Evolutionary conservation across 495 filamentous ascomycete genomes (phyloP), one percentile per base, ranked within the genome.

Genomic region (Aspergillus avenaceus): DNA sequence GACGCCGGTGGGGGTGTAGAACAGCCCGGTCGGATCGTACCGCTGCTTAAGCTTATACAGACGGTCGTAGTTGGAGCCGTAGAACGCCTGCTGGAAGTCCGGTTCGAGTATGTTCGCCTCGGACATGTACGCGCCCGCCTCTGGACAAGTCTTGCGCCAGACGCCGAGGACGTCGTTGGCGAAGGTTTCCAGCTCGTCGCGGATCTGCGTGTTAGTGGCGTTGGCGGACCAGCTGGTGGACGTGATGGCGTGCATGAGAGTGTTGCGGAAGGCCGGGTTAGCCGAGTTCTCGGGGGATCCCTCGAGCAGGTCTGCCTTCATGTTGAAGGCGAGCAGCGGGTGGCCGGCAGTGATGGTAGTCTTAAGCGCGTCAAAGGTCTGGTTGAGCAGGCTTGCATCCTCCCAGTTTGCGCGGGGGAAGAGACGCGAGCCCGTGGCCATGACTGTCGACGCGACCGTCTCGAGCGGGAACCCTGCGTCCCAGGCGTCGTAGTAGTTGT

Each of bases 11-110:
- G 66, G 66, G 23, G 77, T 78, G 60, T 79, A 84, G 55, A 84
- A 79, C 25, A 83, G 18, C 1, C 66, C 67, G 22, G 57, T 65
- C 3, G 82, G 83, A 59, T 86, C 83, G 47, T 70, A 74, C 37
- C 66, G 61, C 51, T 73, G 60, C 74, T 84, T 84, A 26, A 84
- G 52, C 38, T 58, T 41, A 5, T 72, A 61, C 46, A 85, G 61
- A 8, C 73, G 64, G 1, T 50, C 56, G 55, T 86, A 86, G 32
- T 80, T 67, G n/a, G 34, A 45, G 0, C 82, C 84, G 38, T 76
- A 88, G 64, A 84, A 88, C 0, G 78, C 73, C 55, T 76, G 67
- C 43, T 83, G 77, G 66, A 80, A 87, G 42, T 83, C 60, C 0
- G 84, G 83, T 62, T 87, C 82, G 41, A 77, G 66, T n/a, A 79